phyloP scores from a whole-genome alignment of 352 stramenopile genomes.

The Globisporangium iwayamae region DNA sequence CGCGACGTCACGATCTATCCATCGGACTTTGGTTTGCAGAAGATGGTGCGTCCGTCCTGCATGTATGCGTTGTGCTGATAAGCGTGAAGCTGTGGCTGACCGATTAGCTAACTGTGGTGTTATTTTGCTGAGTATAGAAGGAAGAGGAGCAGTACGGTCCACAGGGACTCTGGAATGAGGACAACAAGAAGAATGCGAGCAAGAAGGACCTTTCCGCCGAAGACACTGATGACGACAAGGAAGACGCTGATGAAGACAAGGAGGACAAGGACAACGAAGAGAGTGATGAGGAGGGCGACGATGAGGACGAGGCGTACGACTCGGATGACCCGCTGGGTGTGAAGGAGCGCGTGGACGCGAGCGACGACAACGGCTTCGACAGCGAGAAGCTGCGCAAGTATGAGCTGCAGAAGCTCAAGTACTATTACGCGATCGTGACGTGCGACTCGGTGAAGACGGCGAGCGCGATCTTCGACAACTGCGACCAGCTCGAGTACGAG shows the following conservation, averaged over 20 bases:
- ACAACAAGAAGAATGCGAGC: constrained; percentile 31
- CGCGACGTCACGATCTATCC: constrained; percentile 94
- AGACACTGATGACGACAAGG: constrained; percentile 21
- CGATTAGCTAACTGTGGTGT: not conserved
- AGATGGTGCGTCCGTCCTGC: constrained; percentile 64
- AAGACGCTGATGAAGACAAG: constrained; percentile 17
- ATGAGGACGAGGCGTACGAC: constrained; percentile 54
- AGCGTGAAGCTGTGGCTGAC: not conserved
- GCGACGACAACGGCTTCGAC: constrained; percentile 85
- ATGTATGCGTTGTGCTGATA: not conserved
- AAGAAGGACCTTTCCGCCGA: constrained; percentile 16
- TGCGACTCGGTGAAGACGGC: constrained; percentile 91
- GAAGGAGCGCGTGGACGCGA: constrained; percentile 56
- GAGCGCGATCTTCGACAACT: constrained; percentile 92
- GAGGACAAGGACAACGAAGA: constrained; percentile 21
- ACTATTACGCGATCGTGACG: constrained; percentile 97
- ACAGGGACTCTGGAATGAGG: constrained; percentile 54
- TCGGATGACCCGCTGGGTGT: constrained; percentile 67
- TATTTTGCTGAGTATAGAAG: constrained; percentile 37
- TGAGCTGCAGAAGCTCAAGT: constrained; percentile 96
- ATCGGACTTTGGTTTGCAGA: constrained; percentile 94
- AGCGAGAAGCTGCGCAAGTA: constrained; percentile 94
- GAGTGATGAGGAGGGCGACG: constrained; percentile 21
- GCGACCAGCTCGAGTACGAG: constrained; percentile 98
- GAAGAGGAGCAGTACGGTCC: constrained; percentile 77